phyloP scores from a whole-genome alignment of 139 green algal species.

The Nannochloris sp. region DNA sequence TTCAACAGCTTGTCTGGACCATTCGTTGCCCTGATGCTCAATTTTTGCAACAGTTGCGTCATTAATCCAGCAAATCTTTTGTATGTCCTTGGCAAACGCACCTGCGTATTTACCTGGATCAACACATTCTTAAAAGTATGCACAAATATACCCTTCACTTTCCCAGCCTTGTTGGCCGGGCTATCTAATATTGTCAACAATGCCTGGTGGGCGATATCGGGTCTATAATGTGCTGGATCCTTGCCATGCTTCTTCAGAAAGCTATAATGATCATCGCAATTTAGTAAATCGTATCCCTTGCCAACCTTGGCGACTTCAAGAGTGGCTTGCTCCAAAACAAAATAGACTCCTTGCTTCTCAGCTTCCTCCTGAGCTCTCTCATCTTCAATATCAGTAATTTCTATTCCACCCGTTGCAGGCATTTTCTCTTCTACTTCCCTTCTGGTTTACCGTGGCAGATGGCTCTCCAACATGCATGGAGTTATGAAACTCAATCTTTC shows the following conservation, averaged over 20 bases:
- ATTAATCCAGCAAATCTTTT: constrained; percentile 89
- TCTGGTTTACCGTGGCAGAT: not conserved
- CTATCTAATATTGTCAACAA: constrained; percentile 89
- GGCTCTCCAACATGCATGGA: too few relatives aligned
- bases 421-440: constrained; percentile 3
- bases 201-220: constrained; percentile 93
- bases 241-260: constrained; percentile 80
- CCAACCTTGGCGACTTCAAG: constrained; percentile 89
- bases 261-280: constrained; percentile 90
- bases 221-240: constrained; percentile 78
- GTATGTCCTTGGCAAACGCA: constrained; percentile 90
- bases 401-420: constrained; percentile 31
- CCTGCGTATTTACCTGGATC: constrained; percentile 83
- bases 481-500: too few relatives aligned
- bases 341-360: constrained; percentile 59
- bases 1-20: constrained; percentile 91
- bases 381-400: constrained; percentile 41
- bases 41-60: constrained; percentile 96
- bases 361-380: constrained; percentile 25
- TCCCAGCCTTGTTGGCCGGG: constrained; percentile 88
- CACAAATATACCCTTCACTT: constrained; percentile 82
- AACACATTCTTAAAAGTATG: constrained; percentile 87
- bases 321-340: constrained; percentile 86
- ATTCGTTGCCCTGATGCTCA: constrained; percentile 89
- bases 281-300: constrained; percentile 86